These are phyloP conservation scores for Epicoccum sorghinum DNA, from an alignment of 2,329 filamentous ascomycete species.

Conservation along the genomic window DNA sequence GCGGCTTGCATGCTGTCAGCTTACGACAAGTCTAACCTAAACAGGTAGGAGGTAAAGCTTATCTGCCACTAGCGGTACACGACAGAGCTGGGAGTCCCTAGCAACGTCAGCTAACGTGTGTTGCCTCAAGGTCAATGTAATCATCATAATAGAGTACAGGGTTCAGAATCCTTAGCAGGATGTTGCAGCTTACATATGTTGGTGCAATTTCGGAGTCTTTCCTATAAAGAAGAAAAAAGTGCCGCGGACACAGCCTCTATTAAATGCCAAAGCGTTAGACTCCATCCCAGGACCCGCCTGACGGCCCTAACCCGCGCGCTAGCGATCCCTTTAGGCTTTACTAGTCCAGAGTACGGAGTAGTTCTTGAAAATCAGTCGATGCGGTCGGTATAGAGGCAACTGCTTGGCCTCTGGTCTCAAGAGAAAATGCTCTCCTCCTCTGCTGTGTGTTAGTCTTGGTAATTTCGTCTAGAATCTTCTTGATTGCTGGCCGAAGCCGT, in stretches of 20 bases:
- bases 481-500: neutral
- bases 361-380: neutral
- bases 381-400: neutral
- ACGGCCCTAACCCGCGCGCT: neutral
- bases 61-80: no score
- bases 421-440: constrained; percentile 1
- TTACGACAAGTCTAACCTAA: no score
- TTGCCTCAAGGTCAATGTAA: neutral
- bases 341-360: neutral
- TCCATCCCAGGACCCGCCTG: neutral
- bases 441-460: neutral
- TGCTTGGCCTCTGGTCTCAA: neutral
- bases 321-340: neutral
- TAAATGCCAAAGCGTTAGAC: neutral
- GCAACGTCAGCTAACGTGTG: neutral
- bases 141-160: neutral
- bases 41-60: no score
- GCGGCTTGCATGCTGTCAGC: no score
- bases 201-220: neutral
- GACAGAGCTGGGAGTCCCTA: neutral
- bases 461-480: neutral
- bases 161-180: neutral
- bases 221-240: neutral
- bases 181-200: neutral
- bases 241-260: neutral